Evolutionary conservation across 2,329 filamentous ascomycete genomes (phyloP), one percentile per base, ranked within the genome.

Genomic region (Teratosphaeria epicoccoides): DNA sequence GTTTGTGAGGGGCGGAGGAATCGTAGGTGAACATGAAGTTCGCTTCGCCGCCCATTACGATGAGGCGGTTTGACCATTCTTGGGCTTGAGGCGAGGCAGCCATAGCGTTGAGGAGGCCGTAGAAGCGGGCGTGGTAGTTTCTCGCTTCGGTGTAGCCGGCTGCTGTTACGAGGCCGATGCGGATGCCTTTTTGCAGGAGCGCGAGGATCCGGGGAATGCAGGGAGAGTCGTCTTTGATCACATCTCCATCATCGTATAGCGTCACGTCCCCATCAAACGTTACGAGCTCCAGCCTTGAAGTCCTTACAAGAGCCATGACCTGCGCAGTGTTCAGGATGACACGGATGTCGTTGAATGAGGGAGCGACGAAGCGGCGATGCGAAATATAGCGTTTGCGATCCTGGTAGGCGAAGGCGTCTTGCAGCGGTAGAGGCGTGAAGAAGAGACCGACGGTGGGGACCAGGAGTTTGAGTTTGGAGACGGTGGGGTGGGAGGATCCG

Each of bases 261-360:
- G 93, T 98, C 48, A 98, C 89, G 70, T 98, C 93, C 70, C 93
- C 93, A 69, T 98, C 93, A 66, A 98, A 98, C 0, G 93, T 98
- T 50, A 95, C 84, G 3, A 98, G 78, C 60, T 93, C 83, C 7
- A 96, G 77, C 4, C 81, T 78, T 22, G 85, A 84, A 44, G 76
- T 73, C 23, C 81, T 81, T 14, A 88, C 85, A n/a, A 97, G 80
- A 37, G 88, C 88, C 83, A 96, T 89, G 54, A 91, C 77, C 70
- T 98, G 93, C 17, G 93, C 90, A 37, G 93, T 93, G 71, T 98
- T 98, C 60, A 98, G 80, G 49, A 95, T 85, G 23, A 96, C 77
- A 2, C 93, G 83, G 53, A 98, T 83, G 66, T 98, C 93, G 71
- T 98, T 98, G 78, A 98, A 98, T 1, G 88, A 95, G 0, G 93